Base-by-base conservation (phyloP, 1,139 yeast genomes). In the Kodamaea fungicola region DNA sequence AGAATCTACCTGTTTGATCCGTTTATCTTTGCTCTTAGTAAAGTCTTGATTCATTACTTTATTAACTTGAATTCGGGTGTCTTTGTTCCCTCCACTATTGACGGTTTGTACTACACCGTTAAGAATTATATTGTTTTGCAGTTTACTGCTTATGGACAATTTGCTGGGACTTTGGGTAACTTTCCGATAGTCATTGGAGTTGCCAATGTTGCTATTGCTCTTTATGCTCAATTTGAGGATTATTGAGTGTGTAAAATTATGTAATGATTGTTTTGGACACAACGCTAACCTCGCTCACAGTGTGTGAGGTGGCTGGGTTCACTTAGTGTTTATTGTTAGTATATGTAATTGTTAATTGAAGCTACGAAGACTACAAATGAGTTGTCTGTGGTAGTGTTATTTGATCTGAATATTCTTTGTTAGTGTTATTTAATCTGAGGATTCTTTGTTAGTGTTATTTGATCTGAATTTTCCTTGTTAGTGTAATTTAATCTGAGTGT, bases 1-100 rank as follows among this genome's bases (percentile, higher is more conserved):
- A 67, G 72, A 46, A 74, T 72, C 37, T 67, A 67, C 59, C 59
- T 56, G 39, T 70, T 60, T 54, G 86, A 80, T 56, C 84, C 85
- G 27, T 70, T 79, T 47, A 64, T 74, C 41, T 80, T 76, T 59
- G 77, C 78, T 41, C 57, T 79, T 46, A 43, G 68, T 41, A 77
- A 78, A 54, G 58, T 74, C 30, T 53, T 78, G 44, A 51, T 74
- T 31, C 69, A 65, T 49, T 75, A 71, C 61, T 60, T 68, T 42
- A 47, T 76, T 43, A 50, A 55, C 36, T 61, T 59, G 44, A 55
- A 63, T 37, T 53, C 55, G 24, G 58, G 67, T 25, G 48, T 50
- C 16, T 43, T 48, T 41, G 44, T 48, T 29, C 33, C 41, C 10
- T 38, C 54, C 26, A 43, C 43, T 38, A 41, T 64, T 28, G 45